Base-by-base conservation (phyloP, 2,329 filamentous ascomycete genomes). In the Aspergillus ustus region DNA sequence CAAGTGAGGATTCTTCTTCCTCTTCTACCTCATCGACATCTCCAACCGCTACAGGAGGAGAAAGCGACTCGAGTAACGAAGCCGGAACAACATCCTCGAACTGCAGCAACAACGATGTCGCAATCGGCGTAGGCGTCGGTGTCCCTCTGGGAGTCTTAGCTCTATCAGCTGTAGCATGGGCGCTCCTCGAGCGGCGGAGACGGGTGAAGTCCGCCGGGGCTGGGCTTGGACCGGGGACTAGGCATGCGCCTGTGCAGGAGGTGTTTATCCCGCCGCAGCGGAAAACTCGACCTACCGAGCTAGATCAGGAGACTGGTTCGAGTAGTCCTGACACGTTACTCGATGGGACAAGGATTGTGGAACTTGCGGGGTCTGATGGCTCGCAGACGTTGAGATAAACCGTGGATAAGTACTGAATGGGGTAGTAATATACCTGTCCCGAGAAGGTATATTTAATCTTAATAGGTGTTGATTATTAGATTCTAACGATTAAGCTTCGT, bases 121-220 rank as follows among this genome's bases (percentile, higher is more conserved):
- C 56, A 19, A 51, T 58, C 20, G 56, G 56, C 2, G 56, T 48
- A 15, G 56, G 56, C 9, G 56, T 52, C 25, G 56, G 56, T 28
- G 37, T 58, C 19, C 56, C 56, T 3, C 34, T 58, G 7, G 56
- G 56, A 8, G 56, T 58, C 5, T 4, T 58, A 20, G 48, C 56
- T 3, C 4, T 58, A 19, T 34, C 56, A 20, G 34, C 46, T 43
- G 46, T 22, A 2, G 48, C 43, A 17, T 58, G 56, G 56, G 48
- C 46, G 5, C 37, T 58, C 6, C 51, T 48, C 37, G 56, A 52
- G 15, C 34, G 56, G 34, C 31, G 46, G 15, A 52, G 46, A n/a
- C 37, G 34, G 53, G n/a, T 13, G 31, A 17, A 9, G n/a, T 31
- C 20, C 20, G 25, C 11, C 9, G 11, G 45, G 15, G 45, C 25